Percentiles rank a stretch among this genome's conserved stretches.
These are phyloP conservation scores for Leishmania gerbilli DNA, from an alignment of 208 protist species.

Conservation along the genomic window DNA sequence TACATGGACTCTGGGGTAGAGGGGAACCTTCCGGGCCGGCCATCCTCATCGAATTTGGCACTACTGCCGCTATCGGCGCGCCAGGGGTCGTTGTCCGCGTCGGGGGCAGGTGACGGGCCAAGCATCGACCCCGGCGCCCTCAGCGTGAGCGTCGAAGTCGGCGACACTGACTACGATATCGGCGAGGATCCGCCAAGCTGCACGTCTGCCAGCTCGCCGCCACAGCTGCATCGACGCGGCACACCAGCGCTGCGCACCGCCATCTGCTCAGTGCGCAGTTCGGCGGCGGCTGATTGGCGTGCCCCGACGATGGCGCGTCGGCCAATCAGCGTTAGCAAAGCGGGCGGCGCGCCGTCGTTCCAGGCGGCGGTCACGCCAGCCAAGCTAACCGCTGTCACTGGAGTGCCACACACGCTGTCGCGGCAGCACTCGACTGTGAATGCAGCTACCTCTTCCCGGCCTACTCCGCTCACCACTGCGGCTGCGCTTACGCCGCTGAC, in stretches of 20 bases:
- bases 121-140: background rate
- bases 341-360: background rate
- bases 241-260: conserved; percentile 4
- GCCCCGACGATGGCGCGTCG: background rate
- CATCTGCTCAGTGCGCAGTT: background rate
- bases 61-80: background rate
- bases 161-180: conserved; percentile 3
- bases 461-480: background rate
- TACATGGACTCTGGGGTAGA: conserved; percentile 45
- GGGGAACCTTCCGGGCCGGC: background rate
- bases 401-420: background rate
- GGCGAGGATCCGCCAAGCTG: conserved; percentile 13
- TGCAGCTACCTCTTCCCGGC: conserved; percentile 5
- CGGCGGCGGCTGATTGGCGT: background rate
- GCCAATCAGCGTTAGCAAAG: background rate
- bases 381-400: background rate
- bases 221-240: conserved; percentile 4
- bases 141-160: conserved; percentile 8
- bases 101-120: background rate
- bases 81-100: background rate
- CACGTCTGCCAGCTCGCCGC: conserved; percentile 7
- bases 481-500: background rate
- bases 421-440: conserved; percentile 20
- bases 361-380: background rate
- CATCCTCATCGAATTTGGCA: background rate